Evolutionary conservation across 2,329 filamentous ascomycete species (phyloP), one percentile per base, ranked within the genome.

Genomic region (Fusarium pseudoanthophilum): DNA sequence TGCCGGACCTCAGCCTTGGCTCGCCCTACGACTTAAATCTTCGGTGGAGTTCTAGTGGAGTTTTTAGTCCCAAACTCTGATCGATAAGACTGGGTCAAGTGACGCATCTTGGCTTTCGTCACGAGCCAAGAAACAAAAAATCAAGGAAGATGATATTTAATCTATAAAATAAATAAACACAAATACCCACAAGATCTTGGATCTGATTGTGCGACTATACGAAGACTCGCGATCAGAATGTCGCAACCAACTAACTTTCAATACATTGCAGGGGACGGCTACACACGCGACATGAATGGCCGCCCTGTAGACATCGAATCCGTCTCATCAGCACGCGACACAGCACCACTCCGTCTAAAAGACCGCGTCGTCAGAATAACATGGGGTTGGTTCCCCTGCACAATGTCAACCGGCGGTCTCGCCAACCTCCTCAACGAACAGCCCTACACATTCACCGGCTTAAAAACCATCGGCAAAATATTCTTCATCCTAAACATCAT

Each of bases 401-500:
- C 67, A 39, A 69, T 69, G 67, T 30, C 67, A 10, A 69, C 67
- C 2, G 67, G 65, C 21, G 67, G 67, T 13, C 52, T 69, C 4
- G 67, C 67, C 58, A 69, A 69, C 26, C 15, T 69, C 24, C 7
- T 69, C 6, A 60, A 60, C 24, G 36, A 69, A n/a, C 67, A 69
- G 5, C 67, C 65, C 1, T 69, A 46, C 15, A 69, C 67, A 2
- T 69, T 69, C n/a, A 69, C 40, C 0, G 67, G 67, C 0, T 11
- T 69, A 1, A 48, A 69, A 7, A 65, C 59, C 6, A 69, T 69
- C 6, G 67, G 58, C 14, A 69, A 69, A 15, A 56, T 69, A 11
- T 68, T 69, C 9, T 69, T 58, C 2, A 69, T 69, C 18, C 51
- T 69, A 9, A 69, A 69, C n/a, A 42, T 69, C 4, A 28, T 69